These are phyloP conservation scores for Lolium rigidum DNA, from an alignment of 176 grass and related monocot species.

Conservation along the genomic window DNA sequence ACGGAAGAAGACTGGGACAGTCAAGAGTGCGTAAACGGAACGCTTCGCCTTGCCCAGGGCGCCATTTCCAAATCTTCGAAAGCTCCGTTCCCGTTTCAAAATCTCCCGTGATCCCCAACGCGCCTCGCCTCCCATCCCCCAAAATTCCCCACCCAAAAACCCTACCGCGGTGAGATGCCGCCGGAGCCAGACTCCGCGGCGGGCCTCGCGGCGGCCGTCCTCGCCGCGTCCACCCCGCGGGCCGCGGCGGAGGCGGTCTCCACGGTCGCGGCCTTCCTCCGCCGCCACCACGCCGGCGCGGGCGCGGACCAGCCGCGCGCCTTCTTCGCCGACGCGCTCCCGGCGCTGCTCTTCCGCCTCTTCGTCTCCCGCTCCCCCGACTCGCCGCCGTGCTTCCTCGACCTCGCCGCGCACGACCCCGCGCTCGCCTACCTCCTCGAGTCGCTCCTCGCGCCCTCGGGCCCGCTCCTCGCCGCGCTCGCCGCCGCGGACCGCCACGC, in stretches of 20 bases:
- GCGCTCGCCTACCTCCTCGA: slow-evolving; percentile 50
- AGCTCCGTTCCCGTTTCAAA: slow-evolving; percentile 21
- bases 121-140: background rate
- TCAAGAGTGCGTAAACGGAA: background rate
- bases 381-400: slow-evolving; percentile 65
- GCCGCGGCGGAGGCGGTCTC: slow-evolving; percentile 49
- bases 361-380: slow-evolving; percentile 43
- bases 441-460: slow-evolving; percentile 62
- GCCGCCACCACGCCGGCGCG: slow-evolving; percentile 59
- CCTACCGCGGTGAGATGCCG: slow-evolving; percentile 50
- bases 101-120: background rate
- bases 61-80: slow-evolving; percentile 40
- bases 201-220: slow-evolving; percentile 49
- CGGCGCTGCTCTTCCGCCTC: slow-evolving; percentile 66
- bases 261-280: slow-evolving; percentile 57
- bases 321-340: slow-evolving; percentile 80
- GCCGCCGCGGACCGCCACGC: slow-evolving; percentile 58
- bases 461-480: slow-evolving; percentile 72
- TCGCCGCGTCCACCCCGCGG: slow-evolving; percentile 40
- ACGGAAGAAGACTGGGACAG: background rate
- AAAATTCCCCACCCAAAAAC: slow-evolving; percentile 20
- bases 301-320: slow-evolving; percentile 62
- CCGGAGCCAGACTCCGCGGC: slow-evolving; percentile 44
- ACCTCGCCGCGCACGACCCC: slow-evolving; percentile 50
- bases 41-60: background rate